Evolutionary conservation across 73 alveolate species (phyloP).

Genomic region (Uronychia binucleata): DNA sequence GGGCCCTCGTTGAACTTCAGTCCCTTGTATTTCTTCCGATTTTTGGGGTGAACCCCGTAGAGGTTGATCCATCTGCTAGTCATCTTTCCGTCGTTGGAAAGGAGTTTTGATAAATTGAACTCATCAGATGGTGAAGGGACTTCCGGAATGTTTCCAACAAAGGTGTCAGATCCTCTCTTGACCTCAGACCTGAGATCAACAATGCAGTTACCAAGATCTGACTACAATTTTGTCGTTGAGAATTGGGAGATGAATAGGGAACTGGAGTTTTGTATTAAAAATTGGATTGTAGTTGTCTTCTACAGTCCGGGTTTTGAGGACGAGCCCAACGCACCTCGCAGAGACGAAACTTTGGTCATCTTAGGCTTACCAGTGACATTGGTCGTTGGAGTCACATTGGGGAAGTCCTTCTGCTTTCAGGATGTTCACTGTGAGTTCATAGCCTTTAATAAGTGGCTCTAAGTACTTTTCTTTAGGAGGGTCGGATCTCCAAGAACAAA

Average conservation of each 20-base stretch:
- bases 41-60: constrained; percentile 83
- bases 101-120: constrained; percentile 81
- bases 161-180: constrained; percentile 63
- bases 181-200: constrained; percentile 1
- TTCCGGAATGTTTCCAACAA: constrained; percentile 92
- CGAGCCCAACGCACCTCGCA: constrained; percentile 81
- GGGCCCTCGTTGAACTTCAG: constrained; percentile 69
- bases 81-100: constrained; percentile 87
- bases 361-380: constrained; percentile 29
- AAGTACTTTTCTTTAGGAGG: constrained; percentile 46
- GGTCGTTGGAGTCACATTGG: constrained; percentile 28
- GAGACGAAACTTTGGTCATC: constrained; percentile 68
- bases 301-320: constrained; percentile 65
- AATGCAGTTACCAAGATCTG: constrained; percentile 74
- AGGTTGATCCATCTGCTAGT: constrained; percentile 85
- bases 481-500: constrained; percentile 28
- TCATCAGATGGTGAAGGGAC: constrained; percentile 79
- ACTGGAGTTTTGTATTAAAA: constrained; percentile 67
- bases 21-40: constrained; percentile 56
- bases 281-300: constrained; percentile 74
- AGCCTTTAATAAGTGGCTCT: constrained; percentile 70
- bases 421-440: constrained; percentile 77
- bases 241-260: constrained; percentile 87
- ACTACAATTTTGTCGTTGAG: constrained; percentile 88
- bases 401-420: constrained; percentile 88